These are phyloP conservation scores for Purshia tridentata DNA, from an alignment of 306 rosid species.

Conservation along the genomic window DNA sequence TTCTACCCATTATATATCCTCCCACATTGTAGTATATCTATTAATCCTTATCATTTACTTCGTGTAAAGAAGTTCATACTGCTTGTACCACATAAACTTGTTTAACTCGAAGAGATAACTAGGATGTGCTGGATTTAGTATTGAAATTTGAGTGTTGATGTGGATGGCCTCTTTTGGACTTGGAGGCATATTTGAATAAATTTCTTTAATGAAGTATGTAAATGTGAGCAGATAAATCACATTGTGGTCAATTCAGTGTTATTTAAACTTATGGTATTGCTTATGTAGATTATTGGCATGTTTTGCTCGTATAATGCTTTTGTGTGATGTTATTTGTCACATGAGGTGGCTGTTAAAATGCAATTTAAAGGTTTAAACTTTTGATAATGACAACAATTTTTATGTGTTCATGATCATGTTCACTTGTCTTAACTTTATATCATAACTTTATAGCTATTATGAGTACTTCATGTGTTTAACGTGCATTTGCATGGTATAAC, in stretches of 20 bases:
- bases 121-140: slow-evolving; percentile 1
- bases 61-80: neutral
- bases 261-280: neutral
- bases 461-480: neutral
- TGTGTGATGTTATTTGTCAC: neutral
- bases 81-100: neutral
- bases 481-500: neutral
- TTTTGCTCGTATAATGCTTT: neutral
- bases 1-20: neutral
- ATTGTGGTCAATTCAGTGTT: neutral
- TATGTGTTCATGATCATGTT: neutral
- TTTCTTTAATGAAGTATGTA: neutral
- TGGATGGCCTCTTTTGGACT: too few relatives aligned
- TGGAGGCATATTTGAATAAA: too few relatives aligned
- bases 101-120: neutral
- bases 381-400: neutral
- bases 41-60: neutral
- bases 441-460: neutral
- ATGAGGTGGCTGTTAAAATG: neutral
- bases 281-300: neutral
- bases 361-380: neutral
- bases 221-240: neutral
- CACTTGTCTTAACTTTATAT: neutral
- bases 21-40: neutral
- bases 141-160: neutral